Percentiles rank a stretch among this genome's conserved stretches.
Conservation (phyloP, 139 green algal species). For the Picochlorum sp. region DNA sequence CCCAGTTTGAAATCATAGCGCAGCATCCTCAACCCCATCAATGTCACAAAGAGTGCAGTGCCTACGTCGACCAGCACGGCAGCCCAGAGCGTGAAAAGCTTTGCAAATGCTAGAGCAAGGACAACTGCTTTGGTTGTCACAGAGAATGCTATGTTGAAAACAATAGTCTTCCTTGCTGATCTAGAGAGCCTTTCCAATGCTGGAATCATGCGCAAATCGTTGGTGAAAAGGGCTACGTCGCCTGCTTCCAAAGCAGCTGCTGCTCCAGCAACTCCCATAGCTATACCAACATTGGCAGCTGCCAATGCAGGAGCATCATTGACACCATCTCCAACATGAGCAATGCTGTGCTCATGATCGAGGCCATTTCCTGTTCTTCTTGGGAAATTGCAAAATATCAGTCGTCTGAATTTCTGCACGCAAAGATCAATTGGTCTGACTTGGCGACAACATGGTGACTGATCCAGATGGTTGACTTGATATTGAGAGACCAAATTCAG, state of each 20-base stretch:
- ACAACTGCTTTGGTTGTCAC: conserved; percentile 43
- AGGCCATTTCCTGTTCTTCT: conserved; percentile 7
- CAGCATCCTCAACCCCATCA: conserved; percentile 42
- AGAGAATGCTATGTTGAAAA: conserved; percentile 42
- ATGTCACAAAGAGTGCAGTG: conserved; percentile 41
- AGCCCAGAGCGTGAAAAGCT: conserved; percentile 41
- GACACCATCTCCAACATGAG: conserved; percentile 94
- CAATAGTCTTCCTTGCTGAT: conserved; percentile 28
- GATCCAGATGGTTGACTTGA: background rate
- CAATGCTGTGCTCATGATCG: conserved; percentile 43
- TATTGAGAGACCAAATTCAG: conserved; percentile 19
- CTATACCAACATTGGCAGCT: conserved; percentile 90
- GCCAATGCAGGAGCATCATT: conserved; percentile 95
- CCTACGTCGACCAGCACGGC: conserved; percentile 57
- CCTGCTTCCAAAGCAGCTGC: conserved; percentile 62
- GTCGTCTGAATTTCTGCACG: background rate
- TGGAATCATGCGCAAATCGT: conserved; percentile 48
- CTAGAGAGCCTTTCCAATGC: conserved; percentile 32
- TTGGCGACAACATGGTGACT: background rate
- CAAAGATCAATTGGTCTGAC: too few species aligned
- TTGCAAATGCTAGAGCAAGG: conserved; percentile 31
- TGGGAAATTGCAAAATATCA: conserved; percentile 16
- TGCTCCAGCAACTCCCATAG: conserved; percentile 50
- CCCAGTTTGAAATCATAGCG: conserved; percentile 7
- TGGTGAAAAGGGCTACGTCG: conserved; percentile 60